Conservation (phyloP, 768 basidiomycete species). For the Termitomyces sp. region DNA sequence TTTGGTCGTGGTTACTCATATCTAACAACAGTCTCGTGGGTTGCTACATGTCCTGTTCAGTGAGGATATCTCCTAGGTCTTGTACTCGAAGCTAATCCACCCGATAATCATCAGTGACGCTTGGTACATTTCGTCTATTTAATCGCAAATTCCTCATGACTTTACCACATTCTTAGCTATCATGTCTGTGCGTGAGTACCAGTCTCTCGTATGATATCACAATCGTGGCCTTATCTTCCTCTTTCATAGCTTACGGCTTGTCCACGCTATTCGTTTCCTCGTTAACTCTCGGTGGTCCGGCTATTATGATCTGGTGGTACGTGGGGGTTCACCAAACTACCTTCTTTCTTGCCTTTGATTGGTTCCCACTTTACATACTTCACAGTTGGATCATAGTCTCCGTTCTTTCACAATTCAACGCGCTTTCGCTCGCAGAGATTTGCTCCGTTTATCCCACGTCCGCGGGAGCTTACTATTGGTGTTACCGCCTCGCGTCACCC, state of each 20-base stretch:
- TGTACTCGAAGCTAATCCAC: neutral
- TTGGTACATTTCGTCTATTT: slow-evolving; percentile 28
- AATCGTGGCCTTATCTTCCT: neutral
- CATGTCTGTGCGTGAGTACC: slow-evolving; percentile 53
- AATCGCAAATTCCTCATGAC: neutral
- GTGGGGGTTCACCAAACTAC: slow-evolving; percentile 45
- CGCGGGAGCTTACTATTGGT: slow-evolving; percentile 65
- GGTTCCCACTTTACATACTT: neutral
- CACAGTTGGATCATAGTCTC: slow-evolving; percentile 48
- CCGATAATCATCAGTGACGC: slow-evolving; percentile 30
- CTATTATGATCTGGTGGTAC: slow-evolving; percentile 53
- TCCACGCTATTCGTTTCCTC: slow-evolving; percentile 52
- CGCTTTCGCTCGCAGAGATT: slow-evolving; percentile 53
- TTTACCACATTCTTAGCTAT: slow-evolving; percentile 33
- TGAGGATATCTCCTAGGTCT: slow-evolving; percentile 19
- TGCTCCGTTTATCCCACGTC: slow-evolving; percentile 58
- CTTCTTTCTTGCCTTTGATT: neutral
- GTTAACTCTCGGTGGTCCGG: slow-evolving; percentile 49
- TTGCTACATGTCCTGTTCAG: slow-evolving; percentile 52
- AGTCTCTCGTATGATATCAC: neutral
- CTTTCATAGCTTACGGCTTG: slow-evolving; percentile 42
- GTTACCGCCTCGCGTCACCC: slow-evolving; percentile 53
- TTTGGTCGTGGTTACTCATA: neutral
- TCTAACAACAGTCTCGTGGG: slow-evolving; percentile 36
- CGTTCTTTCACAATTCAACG: slow-evolving; percentile 38